These are phyloP conservation scores for Pyrus hybrid DNA, from an alignment of 331 rosid species.

Conservation along the genomic window DNA sequence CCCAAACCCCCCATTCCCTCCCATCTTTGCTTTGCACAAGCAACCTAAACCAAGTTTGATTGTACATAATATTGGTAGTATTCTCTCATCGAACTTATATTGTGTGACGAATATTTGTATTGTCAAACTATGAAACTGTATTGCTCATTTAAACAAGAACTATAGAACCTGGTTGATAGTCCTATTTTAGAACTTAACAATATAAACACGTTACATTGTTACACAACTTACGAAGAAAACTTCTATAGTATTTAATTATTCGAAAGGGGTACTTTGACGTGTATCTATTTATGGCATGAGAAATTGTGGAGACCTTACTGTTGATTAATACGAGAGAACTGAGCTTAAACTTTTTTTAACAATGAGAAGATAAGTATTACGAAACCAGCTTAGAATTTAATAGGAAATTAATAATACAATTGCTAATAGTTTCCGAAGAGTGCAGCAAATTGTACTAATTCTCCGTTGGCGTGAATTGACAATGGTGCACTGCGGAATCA, in stretches of 20 bases:
- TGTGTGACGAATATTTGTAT: too few species aligned
- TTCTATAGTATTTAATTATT: neutral
- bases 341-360: too few species aligned
- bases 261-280: too few species aligned
- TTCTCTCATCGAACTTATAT: too few species aligned
- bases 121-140: too few species aligned
- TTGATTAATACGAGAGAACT: neutral
- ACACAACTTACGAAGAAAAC: neutral
- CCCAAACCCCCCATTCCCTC: too few species aligned
- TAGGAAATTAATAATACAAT: neutral
- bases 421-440: neutral
- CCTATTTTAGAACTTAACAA: neutral
- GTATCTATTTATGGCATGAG: neutral
- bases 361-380: too few species aligned
- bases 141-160: too few species aligned
- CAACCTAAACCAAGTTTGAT: neutral
- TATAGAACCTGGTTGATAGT: too few species aligned
- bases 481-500: neutral
- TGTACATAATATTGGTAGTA: neutral
- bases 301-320: neutral
- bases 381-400: neutral
- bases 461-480: neutral
- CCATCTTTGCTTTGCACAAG: neutral
- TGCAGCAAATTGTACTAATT: neutral
- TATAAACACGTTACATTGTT: neutral